Evolutionary conservation across 2,329 filamentous ascomycete genomes (phyloP).

Genomic region (Plenodomus lindquistii): DNA sequence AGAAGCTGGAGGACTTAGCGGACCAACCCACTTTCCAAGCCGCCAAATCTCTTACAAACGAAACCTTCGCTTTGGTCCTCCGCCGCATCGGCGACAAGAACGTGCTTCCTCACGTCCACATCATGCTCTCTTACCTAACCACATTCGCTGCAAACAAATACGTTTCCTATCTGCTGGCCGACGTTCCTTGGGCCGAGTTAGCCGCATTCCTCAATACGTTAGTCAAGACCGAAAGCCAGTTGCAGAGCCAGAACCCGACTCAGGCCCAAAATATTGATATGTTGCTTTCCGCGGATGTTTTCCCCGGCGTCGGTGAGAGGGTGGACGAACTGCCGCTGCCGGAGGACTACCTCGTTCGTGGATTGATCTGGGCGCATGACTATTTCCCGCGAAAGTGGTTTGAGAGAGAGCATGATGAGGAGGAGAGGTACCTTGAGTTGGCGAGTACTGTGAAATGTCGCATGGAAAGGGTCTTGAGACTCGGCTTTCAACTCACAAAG

Average conservation of each 20-base stretch:
- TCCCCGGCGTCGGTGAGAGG: conserved; percentile 50
- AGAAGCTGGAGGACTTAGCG: conserved; percentile 17
- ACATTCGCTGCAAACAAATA: conserved; percentile 43
- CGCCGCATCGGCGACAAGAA: conserved; percentile 60
- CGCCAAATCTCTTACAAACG: conserved; percentile 49
- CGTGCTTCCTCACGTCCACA: conserved; percentile 65
- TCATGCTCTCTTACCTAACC: conserved; percentile 64
- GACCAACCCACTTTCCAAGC: conserved; percentile 28
- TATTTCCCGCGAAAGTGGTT: conserved; percentile 67
- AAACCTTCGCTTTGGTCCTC: conserved; percentile 55
- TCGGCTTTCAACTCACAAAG: conserved; percentile 54
- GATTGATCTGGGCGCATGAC: conserved; percentile 62
- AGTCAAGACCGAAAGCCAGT: conserved; percentile 41
- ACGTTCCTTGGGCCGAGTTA: conserved; percentile 60
- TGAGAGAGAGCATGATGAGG: conserved; percentile 65
- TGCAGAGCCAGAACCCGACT: conserved; percentile 3
- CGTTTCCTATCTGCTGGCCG: conserved; percentile 32
- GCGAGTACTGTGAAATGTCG: conserved; percentile 62
- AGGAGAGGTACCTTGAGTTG: conserved; percentile 67
- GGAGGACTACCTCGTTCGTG: conserved; percentile 70
- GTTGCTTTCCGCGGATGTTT: conserved; percentile 37
- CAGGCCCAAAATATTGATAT: conserved; percentile 35
- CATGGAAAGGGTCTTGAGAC: conserved; percentile 62
- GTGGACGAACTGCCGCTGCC: conserved; percentile 60
- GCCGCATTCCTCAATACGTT: conserved; percentile 59